A percentile compares a stretch with the other conserved stretches of the same genome.
Evolutionary conservation across 2,329 filamentous ascomycete genomes (phyloP).

Genomic region (Curvularia lunata): DNA sequence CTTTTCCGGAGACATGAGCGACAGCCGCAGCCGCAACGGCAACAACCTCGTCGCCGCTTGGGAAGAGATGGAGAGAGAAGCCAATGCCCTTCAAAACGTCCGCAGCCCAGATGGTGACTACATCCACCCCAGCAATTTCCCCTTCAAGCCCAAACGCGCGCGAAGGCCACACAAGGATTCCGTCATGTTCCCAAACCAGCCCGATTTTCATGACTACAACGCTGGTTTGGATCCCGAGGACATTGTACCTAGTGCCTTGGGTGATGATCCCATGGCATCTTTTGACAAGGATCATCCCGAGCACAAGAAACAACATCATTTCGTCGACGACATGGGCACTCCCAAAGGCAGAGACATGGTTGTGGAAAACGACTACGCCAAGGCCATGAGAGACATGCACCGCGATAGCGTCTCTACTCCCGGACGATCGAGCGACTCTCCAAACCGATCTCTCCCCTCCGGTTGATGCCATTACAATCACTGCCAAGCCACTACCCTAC

Average conservation of each 20-base stretch:
- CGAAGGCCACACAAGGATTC: slow-evolving; percentile 36
- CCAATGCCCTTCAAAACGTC: slow-evolving; percentile 31
- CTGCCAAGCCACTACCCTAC: neutral
- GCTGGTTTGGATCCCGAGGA: slow-evolving; percentile 36
- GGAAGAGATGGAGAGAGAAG: slow-evolving; percentile 44
- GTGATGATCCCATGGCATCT: slow-evolving; percentile 22
- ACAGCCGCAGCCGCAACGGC: slow-evolving; percentile 40
- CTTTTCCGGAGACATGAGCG: slow-evolving; percentile 45
- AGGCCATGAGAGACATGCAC: slow-evolving; percentile 38
- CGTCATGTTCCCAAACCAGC: slow-evolving; percentile 29
- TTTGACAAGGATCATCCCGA: slow-evolving; percentile 23
- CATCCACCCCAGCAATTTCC: slow-evolving; percentile 38
- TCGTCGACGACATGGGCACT: slow-evolving; percentile 25
- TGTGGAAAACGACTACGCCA: slow-evolving; percentile 38
- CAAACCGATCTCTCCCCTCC: slow-evolving; percentile 4
- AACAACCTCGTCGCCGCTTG: slow-evolving; percentile 41
- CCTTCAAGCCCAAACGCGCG: slow-evolving; percentile 29
- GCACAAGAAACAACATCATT: slow-evolving; percentile 29
- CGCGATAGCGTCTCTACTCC: slow-evolving; percentile 20
- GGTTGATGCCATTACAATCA: slow-evolving; percentile 4
- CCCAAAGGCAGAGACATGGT: slow-evolving; percentile 27
- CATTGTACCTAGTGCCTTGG: slow-evolving; percentile 39
- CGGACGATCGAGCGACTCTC: slow-evolving; percentile 7
- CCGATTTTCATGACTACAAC: slow-evolving; percentile 18
- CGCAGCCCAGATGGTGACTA: slow-evolving; percentile 43